Evolutionary conservation across 1,139 yeast genomes (phyloP).

Genomic region (Saccharomyces hybrid): DNA sequence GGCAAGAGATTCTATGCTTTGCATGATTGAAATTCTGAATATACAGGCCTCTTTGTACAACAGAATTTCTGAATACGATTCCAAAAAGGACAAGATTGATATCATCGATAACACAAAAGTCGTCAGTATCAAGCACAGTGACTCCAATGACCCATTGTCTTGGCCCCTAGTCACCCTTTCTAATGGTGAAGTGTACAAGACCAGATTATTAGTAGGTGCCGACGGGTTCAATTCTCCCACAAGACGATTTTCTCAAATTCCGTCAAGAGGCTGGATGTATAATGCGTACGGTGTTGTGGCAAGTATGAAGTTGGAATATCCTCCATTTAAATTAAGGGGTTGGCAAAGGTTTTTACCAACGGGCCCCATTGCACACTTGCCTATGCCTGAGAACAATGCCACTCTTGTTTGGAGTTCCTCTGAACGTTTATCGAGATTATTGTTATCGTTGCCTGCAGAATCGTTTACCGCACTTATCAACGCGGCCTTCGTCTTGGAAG

Average conservation of each 20-base stretch:
- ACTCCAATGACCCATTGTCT: conserved; percentile 34
- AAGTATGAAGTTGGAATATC: conserved; percentile 65
- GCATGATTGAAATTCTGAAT: conserved; percentile 81
- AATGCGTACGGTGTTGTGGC: conserved; percentile 88
- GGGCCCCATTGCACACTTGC: conserved; percentile 90
- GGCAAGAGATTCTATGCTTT: conserved; percentile 37
- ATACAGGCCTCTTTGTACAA: conserved; percentile 49
- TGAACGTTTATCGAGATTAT: conserved; percentile 60
- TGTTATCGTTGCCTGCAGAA: conserved; percentile 51
- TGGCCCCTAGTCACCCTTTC: conserved; percentile 78
- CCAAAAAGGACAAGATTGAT: conserved; percentile 30
- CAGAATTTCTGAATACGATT: conserved; percentile 28
- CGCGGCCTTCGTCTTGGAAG: conserved; percentile 76
- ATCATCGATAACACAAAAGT: conserved; percentile 64
- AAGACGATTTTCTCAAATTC: conserved; percentile 69
- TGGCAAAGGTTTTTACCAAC: conserved; percentile 90
- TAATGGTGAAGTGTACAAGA: conserved; percentile 54
- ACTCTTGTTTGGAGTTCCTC: conserved; percentile 91
- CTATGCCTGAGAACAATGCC: conserved; percentile 78
- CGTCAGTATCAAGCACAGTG: conserved; percentile 36
- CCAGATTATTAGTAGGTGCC: conserved; percentile 83
- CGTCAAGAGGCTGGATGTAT: conserved; percentile 89
- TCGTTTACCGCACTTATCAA: conserved; percentile 67
- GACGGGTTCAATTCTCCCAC: conserved; percentile 97
- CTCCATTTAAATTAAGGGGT: conserved; percentile 64